These are phyloP conservation scores for Acacia concinna DNA, from an alignment of 331 rosid species.

Conservation along the genomic window DNA sequence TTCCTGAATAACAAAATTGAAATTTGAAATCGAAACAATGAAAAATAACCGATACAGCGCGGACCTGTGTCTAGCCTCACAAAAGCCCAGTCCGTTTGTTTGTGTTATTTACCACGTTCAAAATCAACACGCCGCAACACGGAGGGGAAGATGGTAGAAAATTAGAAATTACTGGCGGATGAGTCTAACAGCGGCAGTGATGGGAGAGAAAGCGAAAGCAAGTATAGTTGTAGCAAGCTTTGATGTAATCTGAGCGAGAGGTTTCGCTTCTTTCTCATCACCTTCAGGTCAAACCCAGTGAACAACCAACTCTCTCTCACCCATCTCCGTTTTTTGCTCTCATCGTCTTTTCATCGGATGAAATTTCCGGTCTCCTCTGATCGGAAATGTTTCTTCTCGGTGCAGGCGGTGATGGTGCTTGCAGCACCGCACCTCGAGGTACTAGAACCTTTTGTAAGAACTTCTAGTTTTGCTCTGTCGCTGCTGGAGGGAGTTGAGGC, in stretches of 20 bases:
- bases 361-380: constrained; percentile 40
- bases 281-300: constrained; percentile 28
- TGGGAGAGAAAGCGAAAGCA: constrained; percentile 12
- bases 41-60: background rate
- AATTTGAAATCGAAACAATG: no score
- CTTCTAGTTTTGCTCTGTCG: constrained; percentile 24
- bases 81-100: no score
- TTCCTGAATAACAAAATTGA: no score
- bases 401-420: background rate
- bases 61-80: background rate
- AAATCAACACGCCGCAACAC: background rate
- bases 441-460: constrained; percentile 26
- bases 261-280: background rate
- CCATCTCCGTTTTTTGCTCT: background rate
- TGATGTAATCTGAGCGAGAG: constrained; percentile 1
- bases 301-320: constrained; percentile 3
- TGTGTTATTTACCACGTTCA: background rate
- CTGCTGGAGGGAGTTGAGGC: constrained; percentile 14
- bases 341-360: constrained; percentile 41
- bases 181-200: background rate
- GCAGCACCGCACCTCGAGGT: background rate
- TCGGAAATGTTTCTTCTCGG: constrained; percentile 49
- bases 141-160: background rate
- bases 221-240: background rate
- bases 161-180: background rate